These are phyloP conservation scores for Ampelomyces quisqualis DNA, from an alignment of 2,329 filamentous ascomycete genomes.

Conservation along the genomic window DNA sequence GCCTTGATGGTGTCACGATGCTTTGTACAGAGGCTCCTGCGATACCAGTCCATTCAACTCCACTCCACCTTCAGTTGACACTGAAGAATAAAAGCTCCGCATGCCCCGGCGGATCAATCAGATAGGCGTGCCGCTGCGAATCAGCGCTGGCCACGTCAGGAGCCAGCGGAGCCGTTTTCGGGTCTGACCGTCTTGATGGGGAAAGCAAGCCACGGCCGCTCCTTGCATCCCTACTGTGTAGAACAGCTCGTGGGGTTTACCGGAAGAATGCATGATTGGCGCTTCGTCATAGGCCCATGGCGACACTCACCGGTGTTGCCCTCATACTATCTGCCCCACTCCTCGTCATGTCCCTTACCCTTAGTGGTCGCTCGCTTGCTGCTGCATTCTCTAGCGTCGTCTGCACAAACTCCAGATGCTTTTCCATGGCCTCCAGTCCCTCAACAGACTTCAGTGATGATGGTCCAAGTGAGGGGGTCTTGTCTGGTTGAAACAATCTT, in stretches of 20 bases:
- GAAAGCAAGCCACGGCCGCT: constrained; percentile 38
- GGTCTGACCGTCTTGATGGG: constrained; percentile 30
- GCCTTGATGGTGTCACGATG: too few relatives aligned
- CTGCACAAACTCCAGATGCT: constrained; percentile 26
- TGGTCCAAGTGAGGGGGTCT: constrained; percentile 26
- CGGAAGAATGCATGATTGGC: constrained; percentile 27
- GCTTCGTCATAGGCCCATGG: constrained; percentile 12
- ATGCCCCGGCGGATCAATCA: constrained; percentile 27
- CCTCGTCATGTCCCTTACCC: constrained; percentile 28
- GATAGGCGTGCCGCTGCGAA: constrained; percentile 33
- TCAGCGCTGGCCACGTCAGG: constrained; percentile 42
- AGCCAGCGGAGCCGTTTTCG: constrained; percentile 43
- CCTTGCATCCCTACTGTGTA: constrained; percentile 40
- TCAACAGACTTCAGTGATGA: constrained; percentile 13
- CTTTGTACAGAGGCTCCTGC: too few relatives aligned
- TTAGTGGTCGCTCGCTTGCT: constrained; percentile 27
- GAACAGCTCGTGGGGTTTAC: constrained; percentile 28
- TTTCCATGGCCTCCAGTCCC: constrained; percentile 22
- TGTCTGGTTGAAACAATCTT: constrained; percentile 19
- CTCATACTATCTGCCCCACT: constrained; percentile 20
- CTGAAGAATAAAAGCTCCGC: constrained; percentile 15
- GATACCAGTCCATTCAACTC: constrained; percentile 3
- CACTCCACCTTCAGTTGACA: constrained; percentile 3
- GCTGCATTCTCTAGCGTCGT: constrained; percentile 38
- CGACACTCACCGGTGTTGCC: constrained; percentile 31